Conservation (phyloP, 257 asterid genomes). For the Lycium ferocissimum region DNA sequence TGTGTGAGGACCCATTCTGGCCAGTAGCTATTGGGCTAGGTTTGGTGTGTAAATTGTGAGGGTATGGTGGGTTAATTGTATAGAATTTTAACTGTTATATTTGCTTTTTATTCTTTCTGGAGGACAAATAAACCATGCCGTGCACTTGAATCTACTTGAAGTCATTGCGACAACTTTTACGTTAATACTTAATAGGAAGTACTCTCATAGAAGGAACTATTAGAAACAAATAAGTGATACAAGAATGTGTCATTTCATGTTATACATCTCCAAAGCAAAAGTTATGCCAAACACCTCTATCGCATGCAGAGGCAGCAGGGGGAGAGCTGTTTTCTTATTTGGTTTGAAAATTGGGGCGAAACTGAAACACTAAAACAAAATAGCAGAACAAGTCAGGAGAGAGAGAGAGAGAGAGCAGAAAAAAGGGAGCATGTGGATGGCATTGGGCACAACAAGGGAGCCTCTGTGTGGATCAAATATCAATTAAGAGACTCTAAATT, state of each 20-base stretch:
- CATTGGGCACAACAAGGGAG: background rate
- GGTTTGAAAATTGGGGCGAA: background rate
- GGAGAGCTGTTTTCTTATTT: background rate
- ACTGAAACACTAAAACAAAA: conserved; percentile 6
- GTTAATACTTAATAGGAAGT: background rate
- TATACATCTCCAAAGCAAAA: background rate
- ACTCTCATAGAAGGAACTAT: background rate
- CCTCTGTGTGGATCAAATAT: background rate
- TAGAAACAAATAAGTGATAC: background rate
- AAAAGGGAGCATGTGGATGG: background rate
- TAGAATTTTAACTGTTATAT: background rate
- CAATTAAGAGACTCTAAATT: background rate
- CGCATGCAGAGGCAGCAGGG: conserved; percentile 3
- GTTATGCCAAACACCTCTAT: background rate
- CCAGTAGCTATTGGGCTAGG: background rate
- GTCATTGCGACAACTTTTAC: background rate
- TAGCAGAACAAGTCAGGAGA: background rate
- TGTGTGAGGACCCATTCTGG: background rate
- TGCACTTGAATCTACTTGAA: background rate
- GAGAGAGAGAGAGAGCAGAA: conserved; percentile 10
- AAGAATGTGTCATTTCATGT: background rate
- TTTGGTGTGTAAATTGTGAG: background rate
- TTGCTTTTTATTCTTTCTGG: background rate
- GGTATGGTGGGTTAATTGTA: background rate
- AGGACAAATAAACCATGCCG: background rate